Evolutionary conservation across 257 asterid genomes (phyloP).

Genomic region (Salvia splendens): DNA sequence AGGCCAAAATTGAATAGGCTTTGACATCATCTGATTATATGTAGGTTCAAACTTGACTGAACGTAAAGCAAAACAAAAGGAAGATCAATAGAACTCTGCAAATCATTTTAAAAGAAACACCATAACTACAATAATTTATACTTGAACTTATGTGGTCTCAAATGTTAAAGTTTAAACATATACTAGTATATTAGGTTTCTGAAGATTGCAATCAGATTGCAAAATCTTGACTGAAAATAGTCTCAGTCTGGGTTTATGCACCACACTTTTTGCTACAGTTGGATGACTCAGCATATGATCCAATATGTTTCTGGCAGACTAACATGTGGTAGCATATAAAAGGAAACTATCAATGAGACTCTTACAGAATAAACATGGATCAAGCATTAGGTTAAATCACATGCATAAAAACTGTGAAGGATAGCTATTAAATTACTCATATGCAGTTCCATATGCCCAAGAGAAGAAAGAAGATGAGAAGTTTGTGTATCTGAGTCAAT

Average conservation of each 20-base stretch:
- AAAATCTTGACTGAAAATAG: no score
- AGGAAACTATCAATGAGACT: conserved; percentile 16
- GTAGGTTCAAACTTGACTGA: no score
- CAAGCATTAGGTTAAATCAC: conserved; percentile 22
- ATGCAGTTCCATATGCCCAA: neutral
- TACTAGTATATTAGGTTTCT: no score
- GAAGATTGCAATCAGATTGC: no score
- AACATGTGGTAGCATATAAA: conserved; percentile 22
- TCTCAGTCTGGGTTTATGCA: conserved; percentile 15
- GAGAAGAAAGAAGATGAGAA: no score
- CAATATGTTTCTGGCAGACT: conserved; percentile 45
- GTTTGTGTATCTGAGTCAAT: neutral
- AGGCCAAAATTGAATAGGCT: neutral
- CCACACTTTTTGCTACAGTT: conserved; percentile 35
- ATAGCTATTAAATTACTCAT: neutral
- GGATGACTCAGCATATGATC: conserved; percentile 42
- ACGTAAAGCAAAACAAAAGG: no score
- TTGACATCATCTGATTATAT: no score
- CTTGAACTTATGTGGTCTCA: no score
- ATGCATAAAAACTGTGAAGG: neutral
- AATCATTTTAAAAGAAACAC: no score
- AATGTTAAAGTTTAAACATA: no score
- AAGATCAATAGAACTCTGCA: no score
- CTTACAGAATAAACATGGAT: conserved; percentile 8
- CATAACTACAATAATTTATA: no score